Base-by-base conservation (phyloP, 1,139 yeast genomes). In the Magnusiomyces suaveolens region DNA sequence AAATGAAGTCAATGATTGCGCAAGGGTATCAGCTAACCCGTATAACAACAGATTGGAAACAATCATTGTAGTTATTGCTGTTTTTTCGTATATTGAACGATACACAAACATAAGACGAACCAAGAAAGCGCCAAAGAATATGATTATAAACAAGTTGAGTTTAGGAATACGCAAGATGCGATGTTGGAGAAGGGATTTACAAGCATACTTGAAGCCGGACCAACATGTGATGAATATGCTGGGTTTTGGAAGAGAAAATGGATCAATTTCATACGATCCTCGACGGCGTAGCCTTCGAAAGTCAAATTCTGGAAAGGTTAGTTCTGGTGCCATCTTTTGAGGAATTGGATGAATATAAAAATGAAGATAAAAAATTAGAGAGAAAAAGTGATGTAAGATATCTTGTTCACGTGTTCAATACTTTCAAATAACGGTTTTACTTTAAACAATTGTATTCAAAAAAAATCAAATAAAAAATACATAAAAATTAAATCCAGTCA, bases 11-110 rank as follows among this genome's bases (percentile, higher is more conserved):
- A 86, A 71, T 0, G 86, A 76, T 68, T 92, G 98, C 0, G 97
- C 98, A 58, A 89, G 69, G 0, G 92, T 82, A 66, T 90, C 98
- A 0, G 97, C 89, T 8, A 89, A 81, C 0, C 96, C 97, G 66
- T 83, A 87, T 3, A 90, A 72, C 14, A 90, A 81, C 43, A 87
- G 72, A 65, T 90, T 90, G 0, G 97, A 83, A n/a, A 84, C 80
- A 55, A 87, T 79, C 50, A 90, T 87, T 3, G 97, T 89, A 20
- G 85, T 66, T 29, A 89, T 69, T 0, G 94, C 83, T 54, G 81
- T 81, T 58, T 73, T 75, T 63, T 78, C 77, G 67, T 89, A 89
- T 53, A 87, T 67, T n/a, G 73, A 75, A 52, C 63, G 62, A 61
- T 69, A 72, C 44, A 66, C 57, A 52, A 66, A 56, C 24, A 70